Evolutionary conservation across 2,329 filamentous ascomycete species (phyloP), one percentile per base, ranked within the genome.

Genomic region (Nemania bipapillata): DNA sequence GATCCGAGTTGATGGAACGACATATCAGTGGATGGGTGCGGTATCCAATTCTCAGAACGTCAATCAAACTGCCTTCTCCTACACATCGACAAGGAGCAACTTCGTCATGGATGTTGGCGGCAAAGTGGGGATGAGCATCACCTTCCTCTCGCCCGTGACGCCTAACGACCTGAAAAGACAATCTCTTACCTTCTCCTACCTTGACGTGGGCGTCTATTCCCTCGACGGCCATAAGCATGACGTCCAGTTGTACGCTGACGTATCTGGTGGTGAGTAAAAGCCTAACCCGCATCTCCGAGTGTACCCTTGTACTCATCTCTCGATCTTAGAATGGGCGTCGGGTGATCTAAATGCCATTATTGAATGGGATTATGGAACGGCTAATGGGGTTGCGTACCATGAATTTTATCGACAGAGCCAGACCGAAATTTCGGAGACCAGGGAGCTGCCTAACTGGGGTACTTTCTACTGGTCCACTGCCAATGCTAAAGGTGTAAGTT

Each of bases 381-480:
- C 74, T 11, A 80, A 84, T 30, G 83, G 82, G 3, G 81, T 92
- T 42, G 83, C 85, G 5, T 92, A 90, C 74, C 91, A 93, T 80
- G 85, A 86, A 56, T 87, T 92, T 65, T 85, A 84, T 71, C 84
- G 87, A 52, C 82, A 85, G 69, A 78, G 83, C 8, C 90, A 95
- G 78, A 80, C 87, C 56, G 81, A 89, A 20, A 90, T 96, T 63
- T 86, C 87, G 1, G 93, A 97, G 77, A 81, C 82, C 12, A 81
- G 81, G 47, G 90, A 96, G 74, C 89, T 91, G 72, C 87, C 92
- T 0, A 91, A 93, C 81, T 97, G 93, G 93, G 93, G 93, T 1
- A 89, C 87, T 58, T 87, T 94, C 81, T 78, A 76, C 79, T 93
- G 94, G 78, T 89, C 91, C 12, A 93, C 88, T 3, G 87, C 89